phyloP scores from a whole-genome alignment of 371 early-diverging fungal species.

The Mortierella sp. region DNA sequence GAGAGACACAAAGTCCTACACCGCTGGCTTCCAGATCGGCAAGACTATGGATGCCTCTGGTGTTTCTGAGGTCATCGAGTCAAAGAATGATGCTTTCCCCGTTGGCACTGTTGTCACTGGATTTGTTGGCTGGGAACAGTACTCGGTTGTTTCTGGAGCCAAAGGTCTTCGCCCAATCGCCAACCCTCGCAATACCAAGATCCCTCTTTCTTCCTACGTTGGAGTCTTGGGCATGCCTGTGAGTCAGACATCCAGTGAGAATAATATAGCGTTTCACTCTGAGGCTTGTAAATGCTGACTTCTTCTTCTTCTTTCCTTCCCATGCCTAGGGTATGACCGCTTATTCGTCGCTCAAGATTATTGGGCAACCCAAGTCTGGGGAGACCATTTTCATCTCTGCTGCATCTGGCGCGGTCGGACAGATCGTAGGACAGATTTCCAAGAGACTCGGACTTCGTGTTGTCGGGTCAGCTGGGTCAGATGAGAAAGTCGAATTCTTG shows the following conservation, averaged over 20 bases:
- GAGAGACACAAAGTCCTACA: slow-evolving; percentile 63
- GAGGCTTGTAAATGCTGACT: background rate
- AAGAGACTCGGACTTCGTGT: slow-evolving; percentile 71
- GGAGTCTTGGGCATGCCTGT: slow-evolving; percentile 72
- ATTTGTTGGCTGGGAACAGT: slow-evolving; percentile 68
- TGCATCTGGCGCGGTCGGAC: slow-evolving; percentile 71
- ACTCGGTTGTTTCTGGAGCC: slow-evolving; percentile 53
- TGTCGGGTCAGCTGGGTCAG: slow-evolving; percentile 76
- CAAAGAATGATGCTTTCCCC: slow-evolving; percentile 66
- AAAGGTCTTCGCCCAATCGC: slow-evolving; percentile 48
- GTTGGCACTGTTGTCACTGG: slow-evolving; percentile 75
- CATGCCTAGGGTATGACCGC: slow-evolving; percentile 56
- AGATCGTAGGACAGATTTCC: slow-evolving; percentile 75
- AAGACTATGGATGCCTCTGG: slow-evolving; percentile 69
- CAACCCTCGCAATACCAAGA: slow-evolving; percentile 58
- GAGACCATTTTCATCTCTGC: slow-evolving; percentile 73
- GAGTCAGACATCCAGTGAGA: background rate
- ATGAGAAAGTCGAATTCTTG: slow-evolving; percentile 75
- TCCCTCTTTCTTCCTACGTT: slow-evolving; percentile 65
- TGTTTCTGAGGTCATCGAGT: slow-evolving; percentile 71
- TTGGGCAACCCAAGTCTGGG: slow-evolving; percentile 72
- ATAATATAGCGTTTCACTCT: background rate
- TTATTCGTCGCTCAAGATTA: slow-evolving; percentile 52
- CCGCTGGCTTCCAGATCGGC: slow-evolving; percentile 66
- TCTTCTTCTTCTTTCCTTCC: background rate